phyloP scores from a whole-genome alignment of 768 basidiomycete genomes.

The Amanita pallidorosea region DNA sequence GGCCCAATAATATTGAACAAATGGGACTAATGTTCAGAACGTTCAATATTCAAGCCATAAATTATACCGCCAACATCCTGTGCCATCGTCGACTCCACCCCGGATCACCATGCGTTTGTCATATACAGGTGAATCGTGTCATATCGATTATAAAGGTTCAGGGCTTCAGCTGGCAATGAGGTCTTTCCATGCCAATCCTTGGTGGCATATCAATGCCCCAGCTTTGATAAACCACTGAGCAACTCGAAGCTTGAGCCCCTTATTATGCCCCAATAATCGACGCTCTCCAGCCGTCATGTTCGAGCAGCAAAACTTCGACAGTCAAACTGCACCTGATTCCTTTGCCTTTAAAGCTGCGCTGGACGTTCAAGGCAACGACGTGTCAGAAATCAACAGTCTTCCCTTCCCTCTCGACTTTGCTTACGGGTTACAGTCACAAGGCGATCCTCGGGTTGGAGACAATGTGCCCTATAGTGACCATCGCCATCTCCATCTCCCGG shows the following conservation, averaged over 20 bases:
- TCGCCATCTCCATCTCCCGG: neutral
- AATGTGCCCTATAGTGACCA: neutral
- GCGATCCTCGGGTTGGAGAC: neutral
- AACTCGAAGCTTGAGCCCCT: neutral
- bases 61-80: too few relatives aligned
- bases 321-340: neutral
- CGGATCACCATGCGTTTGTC: too few relatives aligned
- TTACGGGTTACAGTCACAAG: neutral
- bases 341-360: neutral
- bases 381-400: neutral
- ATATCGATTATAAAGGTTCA: neutral
- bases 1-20: too few relatives aligned
- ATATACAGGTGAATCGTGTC: neutral
- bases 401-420: neutral
- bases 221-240: neutral
- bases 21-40: too few relatives aligned
- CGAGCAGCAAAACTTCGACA: neutral
- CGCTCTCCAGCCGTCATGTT: neutral
- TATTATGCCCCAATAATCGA: neutral
- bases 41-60: too few relatives aligned
- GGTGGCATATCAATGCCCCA: neutral
- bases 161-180: neutral
- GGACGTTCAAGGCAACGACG: neutral
- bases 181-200: neutral
- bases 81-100: too few relatives aligned